These are phyloP conservation scores for Cucumis melo DNA, from an alignment of 306 rosid species.

Conservation along the genomic window DNA sequence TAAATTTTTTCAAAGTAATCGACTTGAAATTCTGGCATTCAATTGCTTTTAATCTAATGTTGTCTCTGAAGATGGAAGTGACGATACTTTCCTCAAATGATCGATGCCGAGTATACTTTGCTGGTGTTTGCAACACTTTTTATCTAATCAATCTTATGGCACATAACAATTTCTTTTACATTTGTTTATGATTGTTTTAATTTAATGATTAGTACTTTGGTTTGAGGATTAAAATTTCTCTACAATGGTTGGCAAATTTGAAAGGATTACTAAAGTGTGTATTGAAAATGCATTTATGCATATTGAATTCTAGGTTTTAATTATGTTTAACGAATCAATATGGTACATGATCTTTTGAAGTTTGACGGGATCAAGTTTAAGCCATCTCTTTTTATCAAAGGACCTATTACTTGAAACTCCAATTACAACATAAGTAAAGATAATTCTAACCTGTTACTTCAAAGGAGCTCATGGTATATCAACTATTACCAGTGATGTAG, in stretches of 20 bases:
- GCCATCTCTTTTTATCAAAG: conserved; percentile 37
- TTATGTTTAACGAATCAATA: too few relatives aligned
- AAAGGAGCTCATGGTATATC: conserved; percentile 97
- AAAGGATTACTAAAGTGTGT: too few relatives aligned
- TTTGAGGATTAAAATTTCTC: too few relatives aligned
- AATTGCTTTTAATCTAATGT: not conserved
- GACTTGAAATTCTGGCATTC: not conserved
- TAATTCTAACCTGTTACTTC: conserved; percentile 44
- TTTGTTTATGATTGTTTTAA: too few relatives aligned
- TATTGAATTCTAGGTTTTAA: too few relatives aligned
- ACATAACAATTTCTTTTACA: too few relatives aligned
- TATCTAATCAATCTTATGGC: not conserved
- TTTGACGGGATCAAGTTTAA: too few relatives aligned
- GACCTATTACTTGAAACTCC: conserved; percentile 21
- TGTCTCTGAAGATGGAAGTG: not conserved
- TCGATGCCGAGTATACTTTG: not conserved
- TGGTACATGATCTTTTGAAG: too few relatives aligned
- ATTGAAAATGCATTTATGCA: too few relatives aligned
- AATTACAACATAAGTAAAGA: conserved; percentile 27
- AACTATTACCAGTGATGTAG: conserved; percentile 54
- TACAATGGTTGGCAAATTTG: too few relatives aligned
- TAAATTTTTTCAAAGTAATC: too few relatives aligned
- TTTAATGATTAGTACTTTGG: too few relatives aligned
- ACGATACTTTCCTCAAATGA: conserved; percentile 5
- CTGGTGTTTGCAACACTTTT: not conserved